A percentile compares a stretch with the other conserved stretches of the same genome.
These are phyloP conservation scores for Leccinellum luteum DNA, from an alignment of 768 basidiomycete genomes.

Conservation along the genomic window DNA sequence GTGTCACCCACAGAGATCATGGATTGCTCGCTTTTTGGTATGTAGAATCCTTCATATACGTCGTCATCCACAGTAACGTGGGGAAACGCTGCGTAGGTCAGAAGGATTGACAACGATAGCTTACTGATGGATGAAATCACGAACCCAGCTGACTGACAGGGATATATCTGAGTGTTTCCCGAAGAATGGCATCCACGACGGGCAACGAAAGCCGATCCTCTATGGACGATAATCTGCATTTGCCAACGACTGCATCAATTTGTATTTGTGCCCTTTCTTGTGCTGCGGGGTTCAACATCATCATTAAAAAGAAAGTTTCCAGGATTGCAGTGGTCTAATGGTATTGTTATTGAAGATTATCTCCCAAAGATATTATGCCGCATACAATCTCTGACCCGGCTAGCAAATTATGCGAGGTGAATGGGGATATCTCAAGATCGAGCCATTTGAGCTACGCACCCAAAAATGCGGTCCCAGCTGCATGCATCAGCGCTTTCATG, in stretches of 20 bases:
- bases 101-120: no score
- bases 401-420: background rate
- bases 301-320: slow-evolving; percentile 10
- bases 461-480: background rate
- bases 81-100: background rate
- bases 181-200: slow-evolving; percentile 3
- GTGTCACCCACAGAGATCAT: no score
- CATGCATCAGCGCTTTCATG: background rate
- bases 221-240: slow-evolving; percentile 3
- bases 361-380: background rate
- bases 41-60: slow-evolving; percentile 6
- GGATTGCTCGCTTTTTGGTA: slow-evolving; percentile 6
- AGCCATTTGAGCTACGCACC: background rate
- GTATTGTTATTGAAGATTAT: background rate
- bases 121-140: background rate
- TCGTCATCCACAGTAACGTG: slow-evolving; percentile 2
- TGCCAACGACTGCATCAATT: slow-evolving; percentile 9
- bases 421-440: background rate
- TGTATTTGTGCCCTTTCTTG: slow-evolving; percentile 15
- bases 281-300: slow-evolving; percentile 2
- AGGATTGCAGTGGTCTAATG: background rate
- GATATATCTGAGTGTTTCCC: slow-evolving; percentile 3
- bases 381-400: background rate
- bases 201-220: slow-evolving; percentile 8
- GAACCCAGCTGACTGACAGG: slow-evolving; percentile 10